A percentile compares a stretch with the other conserved stretches of the same genome.
Conservation (phyloP, 805 yeast genomes). For the Saturnispora quitensis region DNA sequence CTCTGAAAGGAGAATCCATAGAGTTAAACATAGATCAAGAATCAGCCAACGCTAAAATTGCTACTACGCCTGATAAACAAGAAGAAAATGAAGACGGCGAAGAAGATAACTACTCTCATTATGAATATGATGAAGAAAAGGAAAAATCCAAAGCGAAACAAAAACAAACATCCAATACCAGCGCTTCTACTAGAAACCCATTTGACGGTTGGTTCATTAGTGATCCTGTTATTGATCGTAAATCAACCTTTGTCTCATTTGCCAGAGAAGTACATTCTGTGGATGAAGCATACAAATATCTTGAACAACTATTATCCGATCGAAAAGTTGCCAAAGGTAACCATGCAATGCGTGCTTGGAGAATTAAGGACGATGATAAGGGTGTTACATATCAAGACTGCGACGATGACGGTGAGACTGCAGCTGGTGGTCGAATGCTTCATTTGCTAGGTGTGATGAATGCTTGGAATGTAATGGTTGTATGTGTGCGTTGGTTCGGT, state of each 20-base stretch:
- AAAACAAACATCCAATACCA: constrained; percentile 2
- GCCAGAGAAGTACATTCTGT: constrained; percentile 54
- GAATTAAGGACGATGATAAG: constrained; percentile 46
- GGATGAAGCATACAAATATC: constrained; percentile 51
- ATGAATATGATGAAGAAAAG: constrained; percentile 21
- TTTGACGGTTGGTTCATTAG: constrained; percentile 70
- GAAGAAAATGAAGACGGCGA: neutral
- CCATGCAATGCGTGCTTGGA: constrained; percentile 84
- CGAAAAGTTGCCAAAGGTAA: constrained; percentile 55
- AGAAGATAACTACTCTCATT: neutral
- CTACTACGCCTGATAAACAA: neutral
- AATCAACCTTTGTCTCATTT: constrained; percentile 76
- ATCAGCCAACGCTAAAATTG: neutral
- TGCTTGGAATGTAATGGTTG: constrained; percentile 76
- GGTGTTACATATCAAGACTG: constrained; percentile 69
- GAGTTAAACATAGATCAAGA: neutral
- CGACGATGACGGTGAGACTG: constrained; percentile 96
- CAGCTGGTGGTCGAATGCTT: constrained; percentile 83
- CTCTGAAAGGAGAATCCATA: neutral
- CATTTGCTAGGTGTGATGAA: constrained; percentile 71
- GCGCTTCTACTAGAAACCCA: constrained; percentile 29
- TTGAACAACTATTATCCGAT: constrained; percentile 51
- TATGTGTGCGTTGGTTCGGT: constrained; percentile 88
- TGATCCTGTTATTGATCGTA: constrained; percentile 73
- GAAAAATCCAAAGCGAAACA: constrained; percentile 18